Base-by-base conservation (phyloP, 2,329 filamentous ascomycete species). In the Arthroderma sp. region DNA sequence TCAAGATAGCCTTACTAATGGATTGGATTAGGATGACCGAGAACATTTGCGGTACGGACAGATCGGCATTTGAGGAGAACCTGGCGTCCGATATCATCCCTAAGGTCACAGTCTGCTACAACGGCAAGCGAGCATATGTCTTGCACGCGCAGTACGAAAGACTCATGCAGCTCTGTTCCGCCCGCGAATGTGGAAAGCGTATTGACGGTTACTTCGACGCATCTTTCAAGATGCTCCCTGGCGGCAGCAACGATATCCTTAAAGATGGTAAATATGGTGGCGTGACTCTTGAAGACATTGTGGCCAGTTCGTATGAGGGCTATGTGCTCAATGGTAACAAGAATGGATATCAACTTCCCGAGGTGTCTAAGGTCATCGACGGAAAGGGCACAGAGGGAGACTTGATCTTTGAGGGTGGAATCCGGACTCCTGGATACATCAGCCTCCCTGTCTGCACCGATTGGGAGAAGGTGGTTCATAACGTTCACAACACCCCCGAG, bases 121-220 rank as follows among this genome's bases (percentile, higher is more conserved):
- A 40, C 38, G 38, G 38, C 11, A 40, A 40, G n/a, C 4, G 38
- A 40, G 38, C 38, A 11, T 40, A 29, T 40, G 28, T 40, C 5
- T 28, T 40, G 38, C 22, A 40, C 38, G 38, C 11, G 5, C 10
- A 22, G 11, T 40, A 22, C 11, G 2, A 22, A 22, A 22, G 15
- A 22, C 15, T 22, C 15, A 22, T 22, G 15, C 15, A 22, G 15
- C 15, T 22, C 15, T 22, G 15, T 22, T 22, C 15, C 2, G 15
- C 15, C 15, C 15, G 15, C 15, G 15, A 22, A 22, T 22, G 15
- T 22, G 15, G 15, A 22, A 22, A 22, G 15, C 15, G 15, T 22
- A 22, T 22, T 22, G 15, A 22, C 15, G 15, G 15, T 22, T 22
- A 22, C 15, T 22, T 22, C 15, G 15, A 22, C 3, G 15, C 15